Conservation (phyloP, 768 basidiomycete species). For the Pulveroboletus sp. region DNA sequence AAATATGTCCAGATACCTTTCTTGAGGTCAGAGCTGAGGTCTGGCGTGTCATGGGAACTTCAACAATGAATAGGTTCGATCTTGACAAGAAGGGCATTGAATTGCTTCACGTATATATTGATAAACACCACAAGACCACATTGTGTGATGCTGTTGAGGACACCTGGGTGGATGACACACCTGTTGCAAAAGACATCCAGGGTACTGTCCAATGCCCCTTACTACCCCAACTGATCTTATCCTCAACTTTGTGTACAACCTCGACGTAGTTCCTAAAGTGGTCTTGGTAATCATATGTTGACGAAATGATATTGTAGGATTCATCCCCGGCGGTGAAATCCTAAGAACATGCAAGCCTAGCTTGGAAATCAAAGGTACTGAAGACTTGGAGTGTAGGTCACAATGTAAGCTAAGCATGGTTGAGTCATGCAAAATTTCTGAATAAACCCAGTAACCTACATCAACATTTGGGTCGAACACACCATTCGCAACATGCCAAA, state of each 20-base stretch:
- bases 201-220: slow-evolving; percentile 24
- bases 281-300: slow-evolving; percentile 18
- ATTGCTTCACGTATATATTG: slow-evolving; percentile 27
- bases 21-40: slow-evolving; percentile 26
- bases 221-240: slow-evolving; percentile 23
- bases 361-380: slow-evolving; percentile 21
- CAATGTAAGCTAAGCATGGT: slow-evolving; percentile 26
- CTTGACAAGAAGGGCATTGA: slow-evolving; percentile 31
- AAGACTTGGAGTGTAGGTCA: slow-evolving; percentile 13
- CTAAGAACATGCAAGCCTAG: slow-evolving; percentile 18
- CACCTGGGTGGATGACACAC: slow-evolving; percentile 32
- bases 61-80: slow-evolving; percentile 30
- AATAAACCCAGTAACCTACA: too few relatives aligned
- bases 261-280: slow-evolving; percentile 29
- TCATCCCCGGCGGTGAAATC: slow-evolving; percentile 17
- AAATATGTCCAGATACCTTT: slow-evolving; percentile 33
- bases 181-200: slow-evolving; percentile 28
- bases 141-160: slow-evolving; percentile 32
- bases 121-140: slow-evolving; percentile 30
- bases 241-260: slow-evolving; percentile 25
- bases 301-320: slow-evolving; percentile 16
- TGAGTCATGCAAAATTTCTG: too few relatives aligned
- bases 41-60: slow-evolving; percentile 22
- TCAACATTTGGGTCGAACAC: too few relatives aligned
- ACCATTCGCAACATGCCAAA: too few relatives aligned